A percentile compares a stretch with the other conserved stretches of the same genome.
Conservation (phyloP, 495 filamentous ascomycete species). For the Hypoxylon fuscum region DNA sequence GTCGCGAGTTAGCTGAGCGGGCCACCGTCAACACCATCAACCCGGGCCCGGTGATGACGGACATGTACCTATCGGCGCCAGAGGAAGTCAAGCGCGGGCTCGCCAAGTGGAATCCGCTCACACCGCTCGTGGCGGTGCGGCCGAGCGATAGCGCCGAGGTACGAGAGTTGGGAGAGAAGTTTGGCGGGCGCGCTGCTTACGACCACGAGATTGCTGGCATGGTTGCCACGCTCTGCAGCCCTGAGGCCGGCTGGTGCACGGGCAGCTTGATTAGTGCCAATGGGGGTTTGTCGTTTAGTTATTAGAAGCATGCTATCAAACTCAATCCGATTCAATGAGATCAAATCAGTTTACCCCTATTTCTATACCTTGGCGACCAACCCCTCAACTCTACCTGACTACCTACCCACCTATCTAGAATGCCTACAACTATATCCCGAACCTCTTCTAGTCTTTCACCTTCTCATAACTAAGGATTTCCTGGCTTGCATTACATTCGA, state of each 20-base stretch:
- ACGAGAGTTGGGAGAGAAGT: conserved; percentile 65
- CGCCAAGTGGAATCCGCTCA: conserved; percentile 60
- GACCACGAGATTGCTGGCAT: conserved; percentile 82
- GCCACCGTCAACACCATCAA: conserved; percentile 89
- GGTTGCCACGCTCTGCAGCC: conserved; percentile 82
- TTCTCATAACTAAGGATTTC: too few relatives aligned
- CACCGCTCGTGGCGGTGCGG: conserved; percentile 64
- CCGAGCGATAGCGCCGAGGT: conserved; percentile 65
- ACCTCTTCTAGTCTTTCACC: too few relatives aligned
- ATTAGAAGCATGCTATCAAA: too few relatives aligned
- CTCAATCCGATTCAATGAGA: too few relatives aligned
- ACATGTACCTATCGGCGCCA: conserved; percentile 59
- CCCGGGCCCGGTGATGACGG: conserved; percentile 85
- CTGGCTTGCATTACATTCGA: too few relatives aligned
- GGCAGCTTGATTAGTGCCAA: conserved; percentile 90
- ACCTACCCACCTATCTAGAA: too few relatives aligned
- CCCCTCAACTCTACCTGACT: too few relatives aligned
- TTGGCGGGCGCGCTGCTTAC: conserved; percentile 75
- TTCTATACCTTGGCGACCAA: too few relatives aligned
- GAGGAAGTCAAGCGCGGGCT: conserved; percentile 18
- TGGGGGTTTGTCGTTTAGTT: conserved; percentile 69
- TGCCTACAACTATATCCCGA: too few relatives aligned
- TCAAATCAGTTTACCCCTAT: too few relatives aligned
- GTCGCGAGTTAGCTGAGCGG: conserved; percentile 78
- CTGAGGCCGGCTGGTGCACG: conserved; percentile 81